Conservation (phyloP, 2,329 filamentous ascomycete species). For the Sordariomycetes sp. region DNA sequence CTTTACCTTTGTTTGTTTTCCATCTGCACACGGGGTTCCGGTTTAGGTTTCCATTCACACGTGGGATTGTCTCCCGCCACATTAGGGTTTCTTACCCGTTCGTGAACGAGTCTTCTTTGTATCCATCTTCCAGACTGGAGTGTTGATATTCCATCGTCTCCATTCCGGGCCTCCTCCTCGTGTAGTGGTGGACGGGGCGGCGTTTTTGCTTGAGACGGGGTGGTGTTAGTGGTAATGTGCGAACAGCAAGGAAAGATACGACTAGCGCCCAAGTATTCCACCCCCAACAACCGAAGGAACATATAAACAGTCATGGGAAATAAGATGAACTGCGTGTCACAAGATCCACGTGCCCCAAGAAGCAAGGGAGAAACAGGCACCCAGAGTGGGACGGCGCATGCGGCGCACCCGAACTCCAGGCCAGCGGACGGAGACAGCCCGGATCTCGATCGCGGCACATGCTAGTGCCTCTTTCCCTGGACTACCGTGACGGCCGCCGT, state of each 20-base stretch:
- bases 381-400: not conserved
- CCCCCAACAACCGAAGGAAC: too few relatives aligned
- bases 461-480: not conserved
- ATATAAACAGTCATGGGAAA: too few relatives aligned
- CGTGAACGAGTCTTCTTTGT: not conserved
- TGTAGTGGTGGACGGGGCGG: not conserved
- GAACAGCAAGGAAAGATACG: not conserved
- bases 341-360: slow-evolving; percentile 8
- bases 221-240: too few relatives aligned
- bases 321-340: not conserved
- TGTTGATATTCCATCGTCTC: not conserved
- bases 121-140: not conserved
- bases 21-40: too few relatives aligned
- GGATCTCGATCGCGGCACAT: not conserved
- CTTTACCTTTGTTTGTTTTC: not conserved
- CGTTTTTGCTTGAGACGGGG: too few relatives aligned
- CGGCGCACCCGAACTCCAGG: not conserved
- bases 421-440: not conserved
- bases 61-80: too few relatives aligned
- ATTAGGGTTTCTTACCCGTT: not conserved
- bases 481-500: not conserved
- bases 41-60: too few relatives aligned
- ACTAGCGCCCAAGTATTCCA: too few relatives aligned
- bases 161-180: not conserved
- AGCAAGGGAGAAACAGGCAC: not conserved